Conservation (phyloP, 192 early-diverging fungal genomes). For the Chytriomyces hyalinus region DNA sequence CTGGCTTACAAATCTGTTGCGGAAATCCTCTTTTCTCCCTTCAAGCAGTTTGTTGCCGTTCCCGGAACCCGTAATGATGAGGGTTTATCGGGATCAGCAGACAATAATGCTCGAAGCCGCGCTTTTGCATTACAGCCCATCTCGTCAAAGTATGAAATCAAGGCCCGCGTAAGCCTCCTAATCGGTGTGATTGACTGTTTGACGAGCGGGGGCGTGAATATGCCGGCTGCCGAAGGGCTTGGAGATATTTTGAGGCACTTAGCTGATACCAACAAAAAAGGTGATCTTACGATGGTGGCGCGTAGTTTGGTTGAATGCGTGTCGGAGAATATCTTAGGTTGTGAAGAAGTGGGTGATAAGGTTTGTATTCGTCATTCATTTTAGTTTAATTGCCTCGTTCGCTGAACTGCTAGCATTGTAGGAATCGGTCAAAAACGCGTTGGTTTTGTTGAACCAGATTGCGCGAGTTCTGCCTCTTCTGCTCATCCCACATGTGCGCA, state of each 20-base stretch:
- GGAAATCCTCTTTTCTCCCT: conserved; percentile 74
- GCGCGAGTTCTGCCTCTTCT: conserved; percentile 61
- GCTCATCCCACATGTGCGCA: conserved; percentile 57
- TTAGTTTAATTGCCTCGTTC: not conserved
- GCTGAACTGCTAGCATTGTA: not conserved
- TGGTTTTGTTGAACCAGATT: conserved; percentile 41
- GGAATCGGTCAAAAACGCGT: conserved; percentile 36
- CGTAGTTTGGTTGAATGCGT: conserved; percentile 76
- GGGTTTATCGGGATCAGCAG: not conserved
- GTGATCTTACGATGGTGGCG: conserved; percentile 59
- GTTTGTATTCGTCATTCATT: not conserved
- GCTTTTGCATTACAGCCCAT: conserved; percentile 19
- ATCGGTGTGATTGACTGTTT: conserved; percentile 17
- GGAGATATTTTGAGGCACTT: conserved; percentile 33
- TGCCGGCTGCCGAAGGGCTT: conserved; percentile 15
- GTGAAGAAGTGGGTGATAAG: conserved; percentile 61
- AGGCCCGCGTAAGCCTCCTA: conserved; percentile 30
- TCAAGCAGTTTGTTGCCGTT: conserved; percentile 29
- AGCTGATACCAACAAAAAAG: conserved; percentile 5
- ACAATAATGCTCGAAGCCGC: not conserved
- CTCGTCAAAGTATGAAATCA: conserved; percentile 28
- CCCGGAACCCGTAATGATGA: not conserved
- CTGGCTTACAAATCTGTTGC: conserved; percentile 72
- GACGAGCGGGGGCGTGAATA: not conserved
- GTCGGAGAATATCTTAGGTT: conserved; percentile 69